Evolutionary conservation across 805 yeast genomes (phyloP).

Genomic region (Metschnikowia cerradonensis): DNA sequence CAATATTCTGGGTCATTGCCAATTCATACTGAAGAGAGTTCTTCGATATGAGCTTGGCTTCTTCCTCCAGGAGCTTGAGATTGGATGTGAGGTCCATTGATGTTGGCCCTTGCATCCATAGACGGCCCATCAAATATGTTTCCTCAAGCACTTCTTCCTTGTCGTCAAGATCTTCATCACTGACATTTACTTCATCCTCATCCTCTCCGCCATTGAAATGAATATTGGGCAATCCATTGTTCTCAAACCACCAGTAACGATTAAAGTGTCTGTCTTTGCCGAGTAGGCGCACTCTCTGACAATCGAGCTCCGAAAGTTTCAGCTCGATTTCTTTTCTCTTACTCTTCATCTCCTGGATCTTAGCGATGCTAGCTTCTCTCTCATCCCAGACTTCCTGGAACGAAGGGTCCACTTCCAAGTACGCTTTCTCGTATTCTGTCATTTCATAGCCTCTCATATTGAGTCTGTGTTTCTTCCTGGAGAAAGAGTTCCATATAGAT

Average conservation of each 20-base stretch:
- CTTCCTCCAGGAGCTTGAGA: conserved; percentile 13
- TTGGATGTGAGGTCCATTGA: conserved; percentile 38
- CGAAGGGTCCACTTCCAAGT: conserved; percentile 39
- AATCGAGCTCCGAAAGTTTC: conserved; percentile 63
- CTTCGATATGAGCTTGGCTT: conserved; percentile 12
- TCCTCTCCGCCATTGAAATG: conserved; percentile 29
- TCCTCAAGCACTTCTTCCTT: conserved; percentile 47
- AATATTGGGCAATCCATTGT: conserved; percentile 67
- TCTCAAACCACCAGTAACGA: conserved; percentile 94
- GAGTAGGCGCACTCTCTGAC: conserved; percentile 68
- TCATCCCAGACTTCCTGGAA: conserved; percentile 42
- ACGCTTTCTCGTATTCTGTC: conserved; percentile 34
- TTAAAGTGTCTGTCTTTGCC: conserved; percentile 85
- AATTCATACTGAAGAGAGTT: not conserved
- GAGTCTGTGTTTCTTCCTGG: conserved; percentile 23
- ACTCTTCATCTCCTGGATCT: conserved; percentile 44
- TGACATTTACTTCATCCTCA: conserved; percentile 37
- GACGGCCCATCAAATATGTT: conserved; percentile 71
- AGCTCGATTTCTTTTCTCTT: conserved; percentile 55
- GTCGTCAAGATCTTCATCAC: conserved; percentile 35
- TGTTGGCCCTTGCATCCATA: conserved; percentile 91
- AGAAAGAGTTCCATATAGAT: conserved; percentile 10
- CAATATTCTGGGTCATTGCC: conserved; percentile 6
- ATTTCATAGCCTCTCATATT: conserved; percentile 36
- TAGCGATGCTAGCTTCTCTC: conserved; percentile 39